Evolutionary conservation across 2,329 filamentous ascomycete species (phyloP).

Genomic region (Aureobasidium sp.): DNA sequence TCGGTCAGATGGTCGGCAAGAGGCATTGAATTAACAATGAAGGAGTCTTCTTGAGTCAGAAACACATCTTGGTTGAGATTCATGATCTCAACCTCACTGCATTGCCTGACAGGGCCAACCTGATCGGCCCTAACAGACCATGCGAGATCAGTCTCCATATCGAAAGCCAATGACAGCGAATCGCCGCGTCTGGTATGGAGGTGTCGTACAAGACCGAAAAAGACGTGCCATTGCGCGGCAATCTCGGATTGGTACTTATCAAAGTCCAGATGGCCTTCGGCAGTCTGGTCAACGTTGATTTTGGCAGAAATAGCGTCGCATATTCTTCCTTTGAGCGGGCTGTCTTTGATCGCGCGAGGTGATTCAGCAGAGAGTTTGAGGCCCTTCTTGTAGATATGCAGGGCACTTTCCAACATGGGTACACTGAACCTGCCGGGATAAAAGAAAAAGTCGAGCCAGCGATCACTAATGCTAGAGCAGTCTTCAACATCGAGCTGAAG

Average conservation of each 20-base stretch:
- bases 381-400: slow-evolving; percentile 71
- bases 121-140: slow-evolving; percentile 83
- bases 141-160: slow-evolving; percentile 61
- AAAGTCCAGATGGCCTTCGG: slow-evolving; percentile 64
- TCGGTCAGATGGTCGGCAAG: slow-evolving; percentile 19
- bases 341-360: slow-evolving; percentile 33
- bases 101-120: slow-evolving; percentile 70
- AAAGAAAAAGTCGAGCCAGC: slow-evolving; percentile 80
- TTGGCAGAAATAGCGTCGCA: slow-evolving; percentile 65
- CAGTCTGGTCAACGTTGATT: slow-evolving; percentile 55
- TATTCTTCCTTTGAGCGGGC: slow-evolving; percentile 67
- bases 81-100: slow-evolving; percentile 69
- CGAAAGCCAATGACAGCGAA: slow-evolving; percentile 69
- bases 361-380: slow-evolving; percentile 35
- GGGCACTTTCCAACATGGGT: slow-evolving; percentile 73
- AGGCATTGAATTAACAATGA: slow-evolving; percentile 21
- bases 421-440: slow-evolving; percentile 74
- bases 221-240: slow-evolving; percentile 80
- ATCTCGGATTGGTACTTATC: slow-evolving; percentile 66
- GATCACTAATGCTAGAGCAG: slow-evolving; percentile 48
- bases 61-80: slow-evolving; percentile 56
- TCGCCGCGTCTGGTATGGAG: slow-evolving; percentile 81
- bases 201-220: slow-evolving; percentile 78
- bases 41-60: slow-evolving; percentile 23
- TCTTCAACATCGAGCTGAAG: slow-evolving; percentile 23